Evolutionary conservation across 1,284 basidiomycete species (phyloP).

Genomic region (Malassezia dermatis): DNA sequence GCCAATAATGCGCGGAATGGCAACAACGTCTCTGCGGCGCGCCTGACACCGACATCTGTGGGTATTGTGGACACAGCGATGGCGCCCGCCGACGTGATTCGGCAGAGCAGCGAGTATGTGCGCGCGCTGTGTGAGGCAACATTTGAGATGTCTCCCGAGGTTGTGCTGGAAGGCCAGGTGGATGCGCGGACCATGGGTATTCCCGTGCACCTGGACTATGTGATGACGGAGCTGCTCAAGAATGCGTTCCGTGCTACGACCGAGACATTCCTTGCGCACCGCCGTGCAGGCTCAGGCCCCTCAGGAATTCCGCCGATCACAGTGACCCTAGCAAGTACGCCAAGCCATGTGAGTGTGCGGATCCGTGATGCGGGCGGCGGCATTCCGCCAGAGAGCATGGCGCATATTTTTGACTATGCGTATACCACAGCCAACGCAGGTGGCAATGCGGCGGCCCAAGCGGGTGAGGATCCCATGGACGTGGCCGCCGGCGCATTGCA

Average conservation of each 20-base stretch:
- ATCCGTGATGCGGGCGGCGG: conserved; percentile 78
- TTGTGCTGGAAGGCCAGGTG: conserved; percentile 26
- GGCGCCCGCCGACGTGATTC: conserved; percentile 45
- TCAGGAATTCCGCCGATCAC: conserved; percentile 55
- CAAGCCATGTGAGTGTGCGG: conserved; percentile 61
- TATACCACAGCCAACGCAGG: conserved; percentile 67
- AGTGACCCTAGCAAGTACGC: conserved; percentile 60
- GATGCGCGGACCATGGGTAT: conserved; percentile 57
- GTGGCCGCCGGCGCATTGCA: conserved; percentile 59
- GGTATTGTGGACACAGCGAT: conserved; percentile 40
- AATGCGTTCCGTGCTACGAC: conserved; percentile 75
- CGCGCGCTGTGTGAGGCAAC: conserved; percentile 74
- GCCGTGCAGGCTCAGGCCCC: not conserved
- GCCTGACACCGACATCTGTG: conserved; percentile 24
- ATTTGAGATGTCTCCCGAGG: conserved; percentile 59
- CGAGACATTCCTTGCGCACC: conserved; percentile 21
- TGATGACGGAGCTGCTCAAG: conserved; percentile 58
- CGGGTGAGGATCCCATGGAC: conserved; percentile 56
- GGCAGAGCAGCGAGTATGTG: conserved; percentile 59
- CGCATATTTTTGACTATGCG: conserved; percentile 74
- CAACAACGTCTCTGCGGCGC: not conserved
- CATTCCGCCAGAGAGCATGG: conserved; percentile 62
- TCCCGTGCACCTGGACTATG: conserved; percentile 78
- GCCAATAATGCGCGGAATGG: conserved; percentile 10
- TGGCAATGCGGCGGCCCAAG: conserved; percentile 60